Evolutionary conservation across 2,329 filamentous ascomycete species (phyloP).

Genomic region (Pestalotiopsis sp.): DNA sequence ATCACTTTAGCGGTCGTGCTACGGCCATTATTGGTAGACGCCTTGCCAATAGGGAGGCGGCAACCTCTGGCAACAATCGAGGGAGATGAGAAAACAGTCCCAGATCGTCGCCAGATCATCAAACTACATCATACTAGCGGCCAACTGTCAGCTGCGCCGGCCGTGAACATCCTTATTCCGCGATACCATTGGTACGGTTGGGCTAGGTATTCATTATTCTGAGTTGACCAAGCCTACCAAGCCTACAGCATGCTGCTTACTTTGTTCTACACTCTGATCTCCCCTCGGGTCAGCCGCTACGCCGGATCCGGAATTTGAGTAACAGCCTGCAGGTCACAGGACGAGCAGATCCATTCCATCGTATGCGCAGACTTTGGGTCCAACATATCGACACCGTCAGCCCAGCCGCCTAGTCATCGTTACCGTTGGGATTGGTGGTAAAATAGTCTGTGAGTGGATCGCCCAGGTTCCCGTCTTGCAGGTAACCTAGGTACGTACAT

Average conservation of each 20-base stretch:
- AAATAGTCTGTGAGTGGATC: neutral
- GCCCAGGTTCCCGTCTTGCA: neutral
- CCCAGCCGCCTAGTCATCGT: neutral
- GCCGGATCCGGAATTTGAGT: neutral
- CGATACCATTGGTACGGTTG: neutral
- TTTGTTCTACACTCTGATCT: neutral
- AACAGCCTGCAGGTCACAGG: neutral
- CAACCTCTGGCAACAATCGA: neutral
- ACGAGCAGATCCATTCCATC: slow-evolving; percentile 1
- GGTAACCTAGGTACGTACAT: neutral
- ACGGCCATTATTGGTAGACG: neutral
- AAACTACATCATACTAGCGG: neutral
- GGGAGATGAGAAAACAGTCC: neutral
- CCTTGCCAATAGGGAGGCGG: neutral
- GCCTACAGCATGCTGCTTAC: neutral
- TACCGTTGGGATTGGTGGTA: slow-evolving; percentile 3
- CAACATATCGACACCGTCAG: neutral
- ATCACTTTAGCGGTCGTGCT: neutral
- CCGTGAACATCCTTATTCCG: neutral
- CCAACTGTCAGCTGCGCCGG: neutral
- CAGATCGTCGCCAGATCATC: neutral
- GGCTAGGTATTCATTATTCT: no score
- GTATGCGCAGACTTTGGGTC: neutral
- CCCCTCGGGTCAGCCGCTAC: neutral
- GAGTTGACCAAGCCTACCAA: neutral